Base-by-base conservation (phyloP, 768 basidiomycete genomes). In the Chalciporus pseudorubinellus region DNA sequence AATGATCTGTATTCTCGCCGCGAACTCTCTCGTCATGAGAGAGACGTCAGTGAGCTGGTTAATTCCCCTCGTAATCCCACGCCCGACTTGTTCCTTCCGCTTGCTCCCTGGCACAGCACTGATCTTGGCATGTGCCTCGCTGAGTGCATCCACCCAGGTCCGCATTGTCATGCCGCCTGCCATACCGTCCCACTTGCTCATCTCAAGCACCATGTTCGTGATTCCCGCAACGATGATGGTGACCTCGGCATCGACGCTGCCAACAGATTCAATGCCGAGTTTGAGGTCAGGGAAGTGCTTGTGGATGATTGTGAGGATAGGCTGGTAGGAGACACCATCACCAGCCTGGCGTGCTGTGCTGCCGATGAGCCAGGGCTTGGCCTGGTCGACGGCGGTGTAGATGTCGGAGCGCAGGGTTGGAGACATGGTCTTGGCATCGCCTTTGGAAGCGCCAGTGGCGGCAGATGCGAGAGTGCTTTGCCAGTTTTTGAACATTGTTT, bases 121-220 rank as follows among this genome's bases (percentile, higher is more conserved):
- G 43, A 63, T 65, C 54, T 63, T 69, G n/a, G 55, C 63, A 53
- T 77, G 71, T 10, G 72, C 76, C 28, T 74, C 72, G 8, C 72
- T 67, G n/a, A 82, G 67, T 1, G 67, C 60, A 46, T 82, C 78
- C 5, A 73, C 72, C 80, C 79, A 81, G 10, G 77, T 80, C 31
- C 77, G 72, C 73, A 80, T 77, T 36, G 79, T 74, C 78, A 80
- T 79, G 24, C 71, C 78, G 6, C 77, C 77, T 4, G 79, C 75
- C 77, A 80, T 78, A 8, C 75, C 74, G 49, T 80, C 77, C 78
- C 78, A 79, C 62, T 72, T 76, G 62, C 78, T 80, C 67, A 79
- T 73, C 62, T 79, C 78, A 54, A 81, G 60, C 19, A 77, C 67
- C 77, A 79, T 76, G 56, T 80, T 78, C 51, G 80, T 79, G 39